Conservation (phyloP, 306 rosid species). For the Gastrolobium bilobum region DNA sequence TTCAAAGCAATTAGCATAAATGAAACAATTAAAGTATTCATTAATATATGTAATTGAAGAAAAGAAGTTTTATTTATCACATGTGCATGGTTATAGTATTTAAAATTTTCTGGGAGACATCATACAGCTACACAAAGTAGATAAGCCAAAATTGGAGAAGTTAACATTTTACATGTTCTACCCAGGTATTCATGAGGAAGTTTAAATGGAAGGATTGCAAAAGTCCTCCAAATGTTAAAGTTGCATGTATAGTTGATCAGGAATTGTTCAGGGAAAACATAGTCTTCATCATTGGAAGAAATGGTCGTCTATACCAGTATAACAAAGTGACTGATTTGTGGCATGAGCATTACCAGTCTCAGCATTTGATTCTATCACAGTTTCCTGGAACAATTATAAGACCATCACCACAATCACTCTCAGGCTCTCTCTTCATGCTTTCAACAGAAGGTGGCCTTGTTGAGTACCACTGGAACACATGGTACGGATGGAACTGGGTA, state of each 20-base stretch:
- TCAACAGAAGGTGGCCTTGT: conserved; percentile 88
- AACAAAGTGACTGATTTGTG: conserved; percentile 88
- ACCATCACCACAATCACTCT: conserved; percentile 62
- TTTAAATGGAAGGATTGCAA: conserved; percentile 91
- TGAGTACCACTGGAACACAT: conserved; percentile 82
- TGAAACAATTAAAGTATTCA: conserved; percentile 4
- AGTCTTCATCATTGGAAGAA: conserved; percentile 80
- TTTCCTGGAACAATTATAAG: conserved; percentile 81
- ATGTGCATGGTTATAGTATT: neutral
- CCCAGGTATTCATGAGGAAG: conserved; percentile 86
- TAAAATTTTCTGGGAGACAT: neutral
- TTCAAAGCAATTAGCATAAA: conserved; percentile 7
- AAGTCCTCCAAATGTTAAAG: conserved; percentile 70
- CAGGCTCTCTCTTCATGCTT: conserved; percentile 89
- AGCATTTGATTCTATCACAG: conserved; percentile 80
- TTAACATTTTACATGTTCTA: conserved; percentile 40
- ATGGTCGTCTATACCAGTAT: conserved; percentile 88
- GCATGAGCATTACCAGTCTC: conserved; percentile 96
- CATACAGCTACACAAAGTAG: neutral
- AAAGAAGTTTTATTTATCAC: neutral
- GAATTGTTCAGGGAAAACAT: conserved; percentile 83
- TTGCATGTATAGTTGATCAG: conserved; percentile 80
- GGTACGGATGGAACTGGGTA: conserved; percentile 92
- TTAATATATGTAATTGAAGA: neutral
- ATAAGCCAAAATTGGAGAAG: neutral